Evolutionary conservation across 2,329 filamentous ascomycete species (phyloP).

Genomic region (Penicillium glabrum): DNA sequence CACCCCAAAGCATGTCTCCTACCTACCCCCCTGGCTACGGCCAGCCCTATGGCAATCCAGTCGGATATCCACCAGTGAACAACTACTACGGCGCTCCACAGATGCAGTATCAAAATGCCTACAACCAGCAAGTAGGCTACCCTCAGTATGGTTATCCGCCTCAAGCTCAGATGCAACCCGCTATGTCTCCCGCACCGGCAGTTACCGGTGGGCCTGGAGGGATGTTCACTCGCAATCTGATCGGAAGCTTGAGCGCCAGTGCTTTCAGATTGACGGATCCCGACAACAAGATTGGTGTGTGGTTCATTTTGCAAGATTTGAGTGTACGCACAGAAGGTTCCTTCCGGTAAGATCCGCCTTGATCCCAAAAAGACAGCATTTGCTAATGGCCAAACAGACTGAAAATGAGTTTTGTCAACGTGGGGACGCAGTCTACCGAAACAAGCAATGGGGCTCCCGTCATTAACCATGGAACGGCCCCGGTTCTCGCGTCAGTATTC

Average conservation of each 20-base stretch:
- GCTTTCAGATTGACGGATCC: conserved; percentile 80
- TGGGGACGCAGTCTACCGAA: conserved; percentile 56
- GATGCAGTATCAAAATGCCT: conserved; percentile 36
- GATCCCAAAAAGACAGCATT: not conserved
- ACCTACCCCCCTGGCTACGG: conserved; percentile 35
- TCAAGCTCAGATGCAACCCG: conserved; percentile 35
- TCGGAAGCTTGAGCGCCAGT: conserved; percentile 86
- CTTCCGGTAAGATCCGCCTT: conserved; percentile 66
- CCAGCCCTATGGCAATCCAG: conserved; percentile 43
- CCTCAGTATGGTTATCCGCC: conserved; percentile 32
- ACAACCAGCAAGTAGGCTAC: conserved; percentile 32
- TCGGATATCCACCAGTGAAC: conserved; percentile 36
- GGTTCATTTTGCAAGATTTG: conserved; percentile 95
- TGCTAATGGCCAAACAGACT: conserved; percentile 45
- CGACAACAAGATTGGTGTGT: conserved; percentile 80
- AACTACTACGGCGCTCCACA: conserved; percentile 38
- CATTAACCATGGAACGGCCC: conserved; percentile 73
- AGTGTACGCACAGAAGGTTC: conserved; percentile 89
- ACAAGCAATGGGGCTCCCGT: conserved; percentile 43
- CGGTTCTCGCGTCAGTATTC: conserved; percentile 81
- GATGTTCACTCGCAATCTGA: conserved; percentile 94
- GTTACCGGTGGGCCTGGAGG: conserved; percentile 59
- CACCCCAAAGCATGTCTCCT: conserved; percentile 39
- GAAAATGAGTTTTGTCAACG: conserved; percentile 80
- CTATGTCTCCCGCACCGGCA: conserved; percentile 36